Evolutionary conservation across 2,329 filamentous ascomycete genomes (phyloP).

Genomic region (Xylariaceae sp.): DNA sequence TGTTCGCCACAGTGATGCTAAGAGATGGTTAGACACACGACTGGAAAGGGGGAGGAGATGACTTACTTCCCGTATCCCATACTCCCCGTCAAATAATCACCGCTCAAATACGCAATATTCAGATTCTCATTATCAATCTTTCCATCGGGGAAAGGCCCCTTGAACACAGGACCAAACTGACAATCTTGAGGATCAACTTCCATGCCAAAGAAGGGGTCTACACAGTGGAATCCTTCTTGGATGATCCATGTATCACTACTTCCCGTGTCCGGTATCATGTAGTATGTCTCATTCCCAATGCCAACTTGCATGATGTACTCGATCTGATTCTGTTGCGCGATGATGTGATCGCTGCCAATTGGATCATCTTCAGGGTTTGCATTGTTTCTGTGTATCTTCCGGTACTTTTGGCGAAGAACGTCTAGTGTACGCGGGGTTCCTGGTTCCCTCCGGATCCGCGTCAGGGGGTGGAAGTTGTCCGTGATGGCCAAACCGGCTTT

Average conservation of each 20-base stretch:
- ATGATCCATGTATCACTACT: constrained; percentile 7
- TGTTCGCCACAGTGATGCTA: constrained; percentile 29
- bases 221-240: constrained; percentile 7
- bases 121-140: constrained; percentile 28
- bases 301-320: constrained; percentile 32
- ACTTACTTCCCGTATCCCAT: constrained; percentile 33
- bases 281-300: constrained; percentile 23
- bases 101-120: constrained; percentile 31
- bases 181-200: constrained; percentile 22
- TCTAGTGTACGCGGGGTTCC: constrained; percentile 9
- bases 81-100: constrained; percentile 28
- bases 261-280: constrained; percentile 19
- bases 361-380: constrained; percentile 13
- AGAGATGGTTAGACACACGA: not conserved
- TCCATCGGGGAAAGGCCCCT: constrained; percentile 30
- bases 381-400: constrained; percentile 6
- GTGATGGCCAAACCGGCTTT: constrained; percentile 21
- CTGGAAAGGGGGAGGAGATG: not conserved
- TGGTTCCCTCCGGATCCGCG: constrained; percentile 11
- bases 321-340: constrained; percentile 22
- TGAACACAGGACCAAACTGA: constrained; percentile 29
- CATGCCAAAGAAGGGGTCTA: constrained; percentile 18
- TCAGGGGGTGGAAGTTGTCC: constrained; percentile 20
- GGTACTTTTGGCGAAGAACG: constrained; percentile 12
- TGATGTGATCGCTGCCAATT: constrained; percentile 21